Percentiles rank a stretch among this genome's conserved stretches.
These are phyloP conservation scores for Plasmodium blacklocki DNA, from an alignment of 169 alveolate species.

Conservation along the genomic window DNA sequence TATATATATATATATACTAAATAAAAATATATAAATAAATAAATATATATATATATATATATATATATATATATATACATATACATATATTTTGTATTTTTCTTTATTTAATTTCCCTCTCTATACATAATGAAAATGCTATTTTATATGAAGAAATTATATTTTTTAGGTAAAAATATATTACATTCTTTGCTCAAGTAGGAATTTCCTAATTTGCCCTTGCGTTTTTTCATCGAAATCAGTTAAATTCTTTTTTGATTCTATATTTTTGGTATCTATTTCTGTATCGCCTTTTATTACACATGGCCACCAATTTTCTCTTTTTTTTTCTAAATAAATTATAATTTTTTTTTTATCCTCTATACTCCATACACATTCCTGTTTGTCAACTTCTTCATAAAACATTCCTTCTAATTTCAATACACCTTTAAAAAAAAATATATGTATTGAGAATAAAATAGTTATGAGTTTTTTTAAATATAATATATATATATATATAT, in stretches of 20 bases:
- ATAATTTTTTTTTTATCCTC: constrained; percentile 82
- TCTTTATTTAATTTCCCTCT: too few species aligned
- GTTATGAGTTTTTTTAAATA: not conserved
- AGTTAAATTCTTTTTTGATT: constrained; percentile 82
- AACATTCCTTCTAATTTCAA: constrained; percentile 58
- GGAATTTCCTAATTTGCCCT: constrained; percentile 80
- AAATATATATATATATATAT: not conserved
- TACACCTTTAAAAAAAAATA: constrained; percentile 17
- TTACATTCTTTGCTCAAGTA: constrained; percentile 79
- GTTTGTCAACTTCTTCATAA: constrained; percentile 77
- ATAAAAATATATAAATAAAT: not conserved
- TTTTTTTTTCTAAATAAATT: constrained; percentile 81
- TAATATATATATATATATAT: not conserved
- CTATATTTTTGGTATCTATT: constrained; percentile 84
- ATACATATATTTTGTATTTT: too few species aligned
- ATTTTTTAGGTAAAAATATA: not conserved
- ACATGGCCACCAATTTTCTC: constrained; percentile 88
- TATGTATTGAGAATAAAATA: not conserved
- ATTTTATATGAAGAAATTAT: not conserved
- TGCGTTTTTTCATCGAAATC: constrained; percentile 85
- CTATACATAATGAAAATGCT: not conserved
- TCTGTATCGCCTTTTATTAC: constrained; percentile 85
- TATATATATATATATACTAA: not conserved
- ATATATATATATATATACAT: too few species aligned
- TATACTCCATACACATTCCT: constrained; percentile 83